Evolutionary conservation across 2,329 filamentous ascomycete genomes (phyloP), one percentile per base, ranked within the genome.

Genomic region (Xylariaceae sp.): DNA sequence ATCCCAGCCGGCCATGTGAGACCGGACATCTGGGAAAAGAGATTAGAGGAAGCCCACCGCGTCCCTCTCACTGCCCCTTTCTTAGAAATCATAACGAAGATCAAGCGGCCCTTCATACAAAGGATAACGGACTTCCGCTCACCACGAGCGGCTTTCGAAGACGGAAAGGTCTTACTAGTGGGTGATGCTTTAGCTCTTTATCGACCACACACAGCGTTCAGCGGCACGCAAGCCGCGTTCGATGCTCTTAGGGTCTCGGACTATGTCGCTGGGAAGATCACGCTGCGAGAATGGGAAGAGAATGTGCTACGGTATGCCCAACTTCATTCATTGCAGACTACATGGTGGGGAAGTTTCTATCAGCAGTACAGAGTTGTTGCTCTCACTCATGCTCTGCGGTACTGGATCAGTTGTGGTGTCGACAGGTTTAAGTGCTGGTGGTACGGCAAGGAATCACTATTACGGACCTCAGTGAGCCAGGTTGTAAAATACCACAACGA

Each of bases 181-280:
- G 47, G 53, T 5, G 52, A 57, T 25, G 50, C 48, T 11, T 23
- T 53, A 17, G 29, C 46, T 1, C 45, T 49, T 4, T 36, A 36
- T 11, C 32, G 50, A 2, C 50, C 40, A 2, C 47, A 53, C 14
- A 37, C 39, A 8, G 44, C 22, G 3, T 22, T 50, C 6, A 47
- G 48, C 37, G 36, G 25, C 16, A 33, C 45, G 3, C 42, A 53
- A 27, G 38, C 52, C 4, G 53, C 53, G 10, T 53, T 45, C 33
- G 44, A 52, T 19, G 27, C 47, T 8, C 20, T 48, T 7, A 16
- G 19, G 37, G 32, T 50, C 5, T 38, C 35, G 5, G 71, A 75
- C 16, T 42, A 48, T 27, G 16, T 44, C 12, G 10, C 32, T 6
- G 50, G 50, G 2, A 39, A 40, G 37, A 49, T 51, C 14, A 25